These are phyloP conservation scores for Pezicula neosporulosa DNA, from an alignment of 2,329 filamentous ascomycete genomes.

Conservation along the genomic window DNA sequence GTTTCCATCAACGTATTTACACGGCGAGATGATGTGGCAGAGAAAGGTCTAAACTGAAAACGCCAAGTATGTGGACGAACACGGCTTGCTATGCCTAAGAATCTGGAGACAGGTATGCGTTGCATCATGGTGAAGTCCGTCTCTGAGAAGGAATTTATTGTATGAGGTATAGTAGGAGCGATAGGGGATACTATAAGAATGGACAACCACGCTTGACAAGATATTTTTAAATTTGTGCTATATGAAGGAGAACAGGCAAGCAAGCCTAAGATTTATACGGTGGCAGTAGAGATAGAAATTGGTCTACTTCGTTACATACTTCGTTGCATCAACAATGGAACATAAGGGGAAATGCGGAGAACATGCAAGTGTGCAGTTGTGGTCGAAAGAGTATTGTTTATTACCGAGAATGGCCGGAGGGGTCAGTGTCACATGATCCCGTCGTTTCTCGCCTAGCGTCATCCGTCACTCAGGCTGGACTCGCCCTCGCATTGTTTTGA, in stretches of 20 bases:
- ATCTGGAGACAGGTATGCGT: slow-evolving; percentile 9
- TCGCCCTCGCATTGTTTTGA: no score
- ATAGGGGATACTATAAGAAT: no score
- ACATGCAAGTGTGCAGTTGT: not conserved
- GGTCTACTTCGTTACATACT: not conserved
- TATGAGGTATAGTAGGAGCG: no score
- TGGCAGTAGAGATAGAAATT: not conserved
- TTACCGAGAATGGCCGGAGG: slow-evolving; percentile 11
- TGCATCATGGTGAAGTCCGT: slow-evolving; percentile 2
- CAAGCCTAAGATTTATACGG: no score
- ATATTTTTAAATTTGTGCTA: no score
- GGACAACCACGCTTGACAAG: no score
- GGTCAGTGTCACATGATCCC: slow-evolving; percentile 7
- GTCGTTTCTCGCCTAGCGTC: not conserved
- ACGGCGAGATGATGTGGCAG: slow-evolving; percentile 11
- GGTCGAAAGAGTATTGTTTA: not conserved
- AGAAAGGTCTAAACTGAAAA: slow-evolving; percentile 9
- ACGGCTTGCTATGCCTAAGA: slow-evolving; percentile 1
- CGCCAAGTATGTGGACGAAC: not conserved
- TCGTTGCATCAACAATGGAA: not conserved
- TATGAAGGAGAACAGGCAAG: no score
- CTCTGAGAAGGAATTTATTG: not conserved
- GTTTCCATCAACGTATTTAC: slow-evolving; percentile 60
- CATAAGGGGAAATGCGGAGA: not conserved
- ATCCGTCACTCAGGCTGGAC: no score